Base-by-base conservation (phyloP, 176 grass and related monocot species). In the Ampelocalamus luodianensis region DNA sequence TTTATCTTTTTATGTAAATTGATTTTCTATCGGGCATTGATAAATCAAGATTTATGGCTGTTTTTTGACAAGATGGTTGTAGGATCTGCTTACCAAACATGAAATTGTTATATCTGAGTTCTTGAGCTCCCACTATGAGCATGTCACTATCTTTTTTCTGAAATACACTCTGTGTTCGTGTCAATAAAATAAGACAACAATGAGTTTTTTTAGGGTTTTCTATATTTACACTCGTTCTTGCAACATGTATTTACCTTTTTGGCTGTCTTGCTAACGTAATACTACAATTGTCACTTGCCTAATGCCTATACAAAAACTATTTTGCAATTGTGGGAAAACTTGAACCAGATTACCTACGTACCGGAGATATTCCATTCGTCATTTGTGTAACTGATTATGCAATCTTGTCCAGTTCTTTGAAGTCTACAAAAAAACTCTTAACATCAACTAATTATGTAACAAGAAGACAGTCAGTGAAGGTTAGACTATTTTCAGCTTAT, bases 61-160 rank as follows among this genome's bases (percentile, higher is more conserved):
- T 26, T 73, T 73, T 74, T 84, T 64, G 82, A 89, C 34, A 65
- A 89, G 68, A 84, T 92, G 66, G 74, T 71, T 78, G 65, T 85
- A 95, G 88, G 93, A 92, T 80, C 88, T 95, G 79, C 93, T 95
- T 69, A 92, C 86, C 44, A 95, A 88, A 83, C 88, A 95, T 89
- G 93, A 95, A 83, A 89, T 65, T 56, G 88, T 62, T 74, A 90
- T 95, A 18, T 72, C 85, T 84, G 68, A 92, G 79, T 92, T 81
- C 60, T 86, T 95, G 86, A 84, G 63, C 67, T 82, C 86, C 69
- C 85, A 87, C 72, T 92, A 92, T 45, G 82, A 90, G 34, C 88
- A 90, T 90, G 93, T 92, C 76, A 80, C 26, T 44, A 9, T 66
- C 54, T 51, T 86, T 6, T 40, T 71, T 34, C 72, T 68, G 63